Evolutionary conservation across 306 rosid species (phyloP), one percentile per base, ranked within the genome.

Genomic region (Hippophae gyantsensis): DNA sequence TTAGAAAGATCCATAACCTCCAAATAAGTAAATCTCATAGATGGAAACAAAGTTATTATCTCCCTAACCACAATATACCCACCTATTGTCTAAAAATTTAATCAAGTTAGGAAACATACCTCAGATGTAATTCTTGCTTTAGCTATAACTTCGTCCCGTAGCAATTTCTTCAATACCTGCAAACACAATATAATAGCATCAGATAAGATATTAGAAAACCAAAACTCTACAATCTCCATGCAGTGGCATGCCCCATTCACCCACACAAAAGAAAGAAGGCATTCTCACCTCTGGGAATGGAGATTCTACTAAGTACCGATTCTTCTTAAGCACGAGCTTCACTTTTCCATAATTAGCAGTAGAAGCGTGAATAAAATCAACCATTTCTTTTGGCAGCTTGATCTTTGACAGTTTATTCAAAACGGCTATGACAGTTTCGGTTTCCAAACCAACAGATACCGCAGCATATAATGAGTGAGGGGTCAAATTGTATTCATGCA

Each of bases 291-390:
- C 95, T 3, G 96, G 92, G 72, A 81, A 85, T 7, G 98, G 98
- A 60, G 98, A 90, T 70, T 90, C 98, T 51, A 90, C 69, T 25
- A 83, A 82, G 78, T 90, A 90, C 26, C 87, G 74, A 53, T 90
- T 90, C 84, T 90, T 90, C 80, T 90, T 90, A 57, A 90, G 98
- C 56, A 87, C 95, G 0, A 90, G 96, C 76, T 90, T 90, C 76
- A 90, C 98, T 79, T 90, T 90, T 54, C 98, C 98, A 54, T 90
- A 90, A 74, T 90, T 90, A 26, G 96, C 79, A 43, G 98, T 90
- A 26, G 96, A 85, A 67, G 76, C 92, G 14, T 92, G 79, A 45
- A 92, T 85, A 59, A 92, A 92, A 52, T 76, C 84, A 58, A 87
- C 76, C 98, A 92, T 92, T 65, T 92, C 96, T 61, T 87, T 81